These are phyloP conservation scores for Prosopis cineraria DNA, from an alignment of 306 rosid species.

Conservation along the genomic window DNA sequence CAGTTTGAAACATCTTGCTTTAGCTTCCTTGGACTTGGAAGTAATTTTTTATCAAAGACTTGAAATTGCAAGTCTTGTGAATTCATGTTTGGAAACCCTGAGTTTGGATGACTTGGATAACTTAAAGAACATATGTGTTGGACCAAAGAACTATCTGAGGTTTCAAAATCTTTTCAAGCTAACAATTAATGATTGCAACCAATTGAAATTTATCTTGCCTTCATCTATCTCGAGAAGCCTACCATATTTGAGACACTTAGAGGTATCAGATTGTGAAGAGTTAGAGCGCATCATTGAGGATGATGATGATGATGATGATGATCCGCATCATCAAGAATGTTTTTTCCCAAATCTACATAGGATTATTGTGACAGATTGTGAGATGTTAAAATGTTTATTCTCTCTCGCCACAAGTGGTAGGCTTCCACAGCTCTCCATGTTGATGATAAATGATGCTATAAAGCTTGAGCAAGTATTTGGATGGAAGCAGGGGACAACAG, in stretches of 20 bases:
- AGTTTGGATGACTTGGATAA: background rate
- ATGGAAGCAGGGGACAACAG: background rate
- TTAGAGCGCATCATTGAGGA: too few relatives aligned
- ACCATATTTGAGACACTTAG: too few relatives aligned
- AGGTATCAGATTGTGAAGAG: too few relatives aligned
- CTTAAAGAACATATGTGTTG: constrained; percentile 25
- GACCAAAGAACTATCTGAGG: constrained; percentile 7
- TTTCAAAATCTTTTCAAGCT: constrained; percentile 22
- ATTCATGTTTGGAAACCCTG: background rate
- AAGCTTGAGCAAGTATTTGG: background rate
- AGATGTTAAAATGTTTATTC: background rate
- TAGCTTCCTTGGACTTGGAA: too few relatives aligned
- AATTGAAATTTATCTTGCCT: too few relatives aligned
- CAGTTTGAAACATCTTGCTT: too few relatives aligned
- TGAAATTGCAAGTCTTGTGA: too few relatives aligned
- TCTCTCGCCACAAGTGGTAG: background rate
- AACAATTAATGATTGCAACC: constrained; percentile 2
- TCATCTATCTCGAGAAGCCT: too few relatives aligned
- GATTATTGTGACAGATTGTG: background rate
- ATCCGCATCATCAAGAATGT: too few relatives aligned
- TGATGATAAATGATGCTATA: background rate
- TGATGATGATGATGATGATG: too few relatives aligned
- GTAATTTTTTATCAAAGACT: too few relatives aligned
- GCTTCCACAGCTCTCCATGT: background rate
- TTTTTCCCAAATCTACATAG: too few relatives aligned